Evolutionary conservation across 176 grass and related monocot genomes (phyloP).

Genomic region (Juncus inflexus): DNA sequence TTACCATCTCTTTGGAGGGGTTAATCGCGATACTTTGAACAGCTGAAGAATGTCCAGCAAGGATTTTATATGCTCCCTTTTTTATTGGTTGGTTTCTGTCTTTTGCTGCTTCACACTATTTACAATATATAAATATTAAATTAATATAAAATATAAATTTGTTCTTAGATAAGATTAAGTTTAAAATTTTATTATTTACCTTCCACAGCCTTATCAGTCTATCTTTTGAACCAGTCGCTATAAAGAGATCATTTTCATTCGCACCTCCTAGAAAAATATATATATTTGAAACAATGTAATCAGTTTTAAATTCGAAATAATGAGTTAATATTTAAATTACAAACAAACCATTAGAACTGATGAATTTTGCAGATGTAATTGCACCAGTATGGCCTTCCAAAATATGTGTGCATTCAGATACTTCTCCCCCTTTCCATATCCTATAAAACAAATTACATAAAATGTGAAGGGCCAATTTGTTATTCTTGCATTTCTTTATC

Average conservation of each 20-base stretch:
- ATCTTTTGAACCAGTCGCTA: constrained; percentile 88
- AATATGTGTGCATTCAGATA: constrained; percentile 55
- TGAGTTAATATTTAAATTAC: constrained; percentile 11
- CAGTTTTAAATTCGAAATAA: neutral
- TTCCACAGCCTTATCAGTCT: constrained; percentile 73
- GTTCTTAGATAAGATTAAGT: too few relatives aligned
- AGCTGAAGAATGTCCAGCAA: constrained; percentile 60
- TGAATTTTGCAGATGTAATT: constrained; percentile 64
- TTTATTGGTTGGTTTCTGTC: constrained; percentile 39
- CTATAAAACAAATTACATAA: constrained; percentile 36
- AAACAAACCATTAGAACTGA: constrained; percentile 45
- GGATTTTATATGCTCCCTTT: constrained; percentile 70
- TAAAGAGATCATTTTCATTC: constrained; percentile 46
- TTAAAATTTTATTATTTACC: constrained; percentile 32
- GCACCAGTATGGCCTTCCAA: constrained; percentile 68
- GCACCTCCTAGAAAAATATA: constrained; percentile 48
- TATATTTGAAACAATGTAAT: constrained; percentile 22
- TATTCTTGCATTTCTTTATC: neutral
- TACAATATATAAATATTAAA: constrained; percentile 22
- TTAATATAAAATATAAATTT: neutral
- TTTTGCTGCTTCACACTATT: constrained; percentile 50
- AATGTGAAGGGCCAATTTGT: constrained; percentile 8
- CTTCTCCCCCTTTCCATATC: constrained; percentile 61
- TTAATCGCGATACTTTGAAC: constrained; percentile 70
- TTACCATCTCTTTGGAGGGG: constrained; percentile 70